Evolutionary conservation across 495 filamentous ascomycete species (phyloP).

Genomic region (Aspergillus bertholletiae): DNA sequence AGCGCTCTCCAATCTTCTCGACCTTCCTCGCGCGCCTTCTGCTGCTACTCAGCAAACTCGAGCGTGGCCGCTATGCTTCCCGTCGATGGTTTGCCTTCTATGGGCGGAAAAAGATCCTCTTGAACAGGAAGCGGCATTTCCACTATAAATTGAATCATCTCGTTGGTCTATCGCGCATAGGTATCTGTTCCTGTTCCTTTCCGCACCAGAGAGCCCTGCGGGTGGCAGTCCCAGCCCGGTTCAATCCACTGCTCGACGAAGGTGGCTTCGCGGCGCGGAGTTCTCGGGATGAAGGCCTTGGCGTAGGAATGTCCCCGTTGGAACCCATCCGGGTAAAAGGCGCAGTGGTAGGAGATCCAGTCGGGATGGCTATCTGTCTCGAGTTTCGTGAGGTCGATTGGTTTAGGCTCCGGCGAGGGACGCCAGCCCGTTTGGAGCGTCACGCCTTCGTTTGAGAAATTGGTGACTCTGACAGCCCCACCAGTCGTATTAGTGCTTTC

Average conservation of each 20-base stretch:
- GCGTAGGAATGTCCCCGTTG: background rate
- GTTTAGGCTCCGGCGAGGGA: too few relatives aligned
- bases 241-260: background rate
- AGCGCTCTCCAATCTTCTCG: background rate
- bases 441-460: too few relatives aligned
- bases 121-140: background rate
- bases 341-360: background rate
- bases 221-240: constrained; percentile 1
- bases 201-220: background rate
- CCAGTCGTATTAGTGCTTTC: too few relatives aligned
- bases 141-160: background rate
- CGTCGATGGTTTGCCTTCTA: background rate
- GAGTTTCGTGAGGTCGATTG: too few relatives aligned
- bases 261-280: background rate
- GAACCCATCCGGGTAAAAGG: background rate
- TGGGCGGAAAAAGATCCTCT: background rate
- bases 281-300: background rate
- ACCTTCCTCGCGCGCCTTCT: background rate
- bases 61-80: background rate
- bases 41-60: background rate
- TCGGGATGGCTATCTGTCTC: background rate
- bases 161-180: background rate
- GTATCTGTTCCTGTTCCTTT: background rate
- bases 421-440: too few relatives aligned
- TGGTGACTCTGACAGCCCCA: too few relatives aligned